These are phyloP conservation scores for Stylosanthes scabra DNA, from an alignment of 331 rosid species.

Conservation along the genomic window DNA sequence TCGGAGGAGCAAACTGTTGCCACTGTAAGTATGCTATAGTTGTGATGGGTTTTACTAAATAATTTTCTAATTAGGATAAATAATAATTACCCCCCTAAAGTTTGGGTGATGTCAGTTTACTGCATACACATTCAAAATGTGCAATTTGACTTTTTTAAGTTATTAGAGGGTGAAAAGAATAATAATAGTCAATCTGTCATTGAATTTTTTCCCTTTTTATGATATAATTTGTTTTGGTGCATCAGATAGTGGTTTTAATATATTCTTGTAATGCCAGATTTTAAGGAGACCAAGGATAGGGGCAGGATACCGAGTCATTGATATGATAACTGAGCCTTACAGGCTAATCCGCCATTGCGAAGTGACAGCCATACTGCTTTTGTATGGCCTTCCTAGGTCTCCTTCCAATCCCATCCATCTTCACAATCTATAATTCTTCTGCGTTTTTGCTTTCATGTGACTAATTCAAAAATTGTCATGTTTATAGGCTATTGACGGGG, in stretches of 20 bases:
- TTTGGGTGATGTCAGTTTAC: too few species aligned
- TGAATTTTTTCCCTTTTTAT: too few species aligned
- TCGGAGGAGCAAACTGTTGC: constrained; percentile 86
- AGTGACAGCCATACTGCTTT: constrained; percentile 91
- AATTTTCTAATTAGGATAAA: constrained; percentile 8
- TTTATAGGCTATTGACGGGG: constrained; percentile 85
- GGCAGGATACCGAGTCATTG: constrained; percentile 66
- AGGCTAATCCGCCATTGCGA: constrained; percentile 78
- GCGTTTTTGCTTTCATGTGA: constrained; percentile 5
- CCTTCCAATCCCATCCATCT: constrained; percentile 8
- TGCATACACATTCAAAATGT: too few species aligned
- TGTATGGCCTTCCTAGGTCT: constrained; percentile 98
- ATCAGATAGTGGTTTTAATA: constrained; percentile 11
- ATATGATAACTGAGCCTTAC: constrained; percentile 75
- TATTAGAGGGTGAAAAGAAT: too few species aligned
- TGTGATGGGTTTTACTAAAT: constrained; percentile 4
- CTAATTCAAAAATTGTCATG: constrained; percentile 39
- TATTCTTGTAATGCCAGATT: constrained; percentile 53
- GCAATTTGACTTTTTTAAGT: too few species aligned
- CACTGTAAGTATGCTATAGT: constrained; percentile 60
- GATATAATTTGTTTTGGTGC: neutral
- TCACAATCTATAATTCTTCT: neutral
- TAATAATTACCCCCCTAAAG: too few species aligned
- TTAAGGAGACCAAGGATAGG: constrained; percentile 71
- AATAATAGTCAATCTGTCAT: too few species aligned